Percentiles rank a stretch among this genome's conserved stretches.
Evolutionary conservation across 148 eudicot genomes (phyloP).

Genomic region (Mesembryanthemum crystallinum): DNA sequence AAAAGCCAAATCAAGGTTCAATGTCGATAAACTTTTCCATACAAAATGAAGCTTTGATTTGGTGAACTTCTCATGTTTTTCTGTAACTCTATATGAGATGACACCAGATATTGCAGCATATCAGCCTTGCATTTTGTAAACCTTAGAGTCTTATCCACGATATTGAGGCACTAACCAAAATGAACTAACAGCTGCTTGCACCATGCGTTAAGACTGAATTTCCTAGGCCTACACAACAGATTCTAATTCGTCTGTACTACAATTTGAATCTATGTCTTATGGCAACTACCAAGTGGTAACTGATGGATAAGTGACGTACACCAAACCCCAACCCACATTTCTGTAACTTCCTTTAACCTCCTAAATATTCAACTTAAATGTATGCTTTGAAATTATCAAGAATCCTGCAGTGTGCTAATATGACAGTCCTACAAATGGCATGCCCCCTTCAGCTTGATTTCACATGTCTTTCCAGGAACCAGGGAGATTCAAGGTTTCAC

Average conservation of each 20-base stretch:
- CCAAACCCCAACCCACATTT: not conserved
- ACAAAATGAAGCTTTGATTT: too few relatives aligned
- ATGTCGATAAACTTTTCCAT: too few relatives aligned
- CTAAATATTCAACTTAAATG: not conserved
- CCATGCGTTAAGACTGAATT: not conserved
- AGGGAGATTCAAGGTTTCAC: too few relatives aligned
- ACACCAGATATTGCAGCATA: not conserved
- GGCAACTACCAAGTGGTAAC: not conserved
- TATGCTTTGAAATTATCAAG: not conserved
- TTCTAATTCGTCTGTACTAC: not conserved
- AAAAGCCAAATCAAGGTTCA: too few relatives aligned
- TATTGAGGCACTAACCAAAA: too few relatives aligned
- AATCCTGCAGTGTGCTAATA: not conserved
- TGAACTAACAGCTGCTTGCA: not conserved
- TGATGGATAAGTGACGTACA: not conserved
- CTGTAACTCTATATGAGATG: not conserved
- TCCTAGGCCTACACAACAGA: not conserved
- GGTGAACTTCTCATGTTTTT: too few relatives aligned
- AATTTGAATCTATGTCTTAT: not conserved
- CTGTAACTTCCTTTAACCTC: not conserved
- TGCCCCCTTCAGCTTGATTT: not conserved
- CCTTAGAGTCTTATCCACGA: not conserved
- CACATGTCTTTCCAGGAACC: too few relatives aligned
- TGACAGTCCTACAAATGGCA: not conserved
- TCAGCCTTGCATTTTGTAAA: not conserved